Evolutionary conservation across 2,329 filamentous ascomycete species (phyloP).

Genomic region (Alternaria metachromatica): DNA sequence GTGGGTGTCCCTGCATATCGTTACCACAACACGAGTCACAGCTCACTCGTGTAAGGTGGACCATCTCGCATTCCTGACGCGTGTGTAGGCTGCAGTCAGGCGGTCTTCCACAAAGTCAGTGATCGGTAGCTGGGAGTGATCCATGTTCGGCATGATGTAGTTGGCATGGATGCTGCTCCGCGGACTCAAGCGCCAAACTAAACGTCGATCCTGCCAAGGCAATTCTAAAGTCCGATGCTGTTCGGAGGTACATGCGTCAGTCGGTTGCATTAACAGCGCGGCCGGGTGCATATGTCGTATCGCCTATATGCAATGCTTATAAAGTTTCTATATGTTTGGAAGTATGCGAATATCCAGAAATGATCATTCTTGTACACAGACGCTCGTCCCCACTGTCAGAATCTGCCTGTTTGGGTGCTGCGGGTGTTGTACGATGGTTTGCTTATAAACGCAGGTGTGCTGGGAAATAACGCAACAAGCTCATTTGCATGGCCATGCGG

Average conservation of each 20-base stretch:
- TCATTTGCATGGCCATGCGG: background rate
- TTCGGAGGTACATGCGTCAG: background rate
- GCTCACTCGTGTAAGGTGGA: constrained; percentile 1
- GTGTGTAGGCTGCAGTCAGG: background rate
- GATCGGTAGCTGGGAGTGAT: background rate
- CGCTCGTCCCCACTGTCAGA: background rate
- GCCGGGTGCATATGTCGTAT: background rate
- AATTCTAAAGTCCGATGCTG: background rate
- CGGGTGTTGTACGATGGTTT: background rate
- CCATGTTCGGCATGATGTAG: background rate
- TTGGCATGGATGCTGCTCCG: background rate
- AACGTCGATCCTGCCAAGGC: constrained; percentile 11
- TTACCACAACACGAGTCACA: constrained; percentile 3
- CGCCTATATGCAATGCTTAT: constrained; percentile 9
- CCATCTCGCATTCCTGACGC: background rate
- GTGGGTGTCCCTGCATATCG: constrained; percentile 8
- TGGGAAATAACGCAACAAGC: background rate
- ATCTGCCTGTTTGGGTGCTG: background rate
- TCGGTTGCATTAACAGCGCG: constrained; percentile 9
- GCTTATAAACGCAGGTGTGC: background rate
- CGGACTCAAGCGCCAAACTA: background rate
- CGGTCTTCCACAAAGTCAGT: background rate
- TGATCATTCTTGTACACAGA: background rate
- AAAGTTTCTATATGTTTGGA: background rate
- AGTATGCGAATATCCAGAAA: background rate